Evolutionary conservation across 2,329 filamentous ascomycete species (phyloP).

Genomic region (Sporothrix sp.): DNA sequence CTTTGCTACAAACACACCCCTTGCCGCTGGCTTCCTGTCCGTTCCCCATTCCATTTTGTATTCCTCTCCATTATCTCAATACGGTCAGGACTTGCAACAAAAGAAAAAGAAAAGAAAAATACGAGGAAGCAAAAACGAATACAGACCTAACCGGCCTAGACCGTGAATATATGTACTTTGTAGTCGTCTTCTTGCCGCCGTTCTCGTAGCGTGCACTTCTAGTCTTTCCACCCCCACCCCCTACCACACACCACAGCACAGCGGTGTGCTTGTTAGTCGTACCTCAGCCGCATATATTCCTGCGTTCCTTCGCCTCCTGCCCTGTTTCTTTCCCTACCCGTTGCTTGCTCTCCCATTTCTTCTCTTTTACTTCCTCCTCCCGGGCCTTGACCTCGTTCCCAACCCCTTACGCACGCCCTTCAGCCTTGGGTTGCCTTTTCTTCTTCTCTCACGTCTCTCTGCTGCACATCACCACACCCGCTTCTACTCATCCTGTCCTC

Average conservation of each 20-base stretch:
- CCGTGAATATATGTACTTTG: constrained; percentile 5
- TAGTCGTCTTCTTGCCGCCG: neutral
- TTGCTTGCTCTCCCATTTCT: neutral
- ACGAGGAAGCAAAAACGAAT: neutral
- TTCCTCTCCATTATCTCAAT: neutral
- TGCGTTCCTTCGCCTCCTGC: neutral
- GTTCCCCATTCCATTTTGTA: neutral
- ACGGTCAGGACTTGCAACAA: neutral
- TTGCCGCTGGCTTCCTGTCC: neutral
- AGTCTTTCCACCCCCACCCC: neutral
- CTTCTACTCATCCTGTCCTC: neutral
- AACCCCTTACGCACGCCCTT: neutral
- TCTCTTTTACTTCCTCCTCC: neutral
- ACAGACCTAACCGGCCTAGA: too few species aligned
- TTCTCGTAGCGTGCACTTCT: neutral
- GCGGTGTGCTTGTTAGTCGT: too few species aligned
- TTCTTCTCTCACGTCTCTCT: neutral
- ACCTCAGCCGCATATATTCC: constrained; percentile 1
- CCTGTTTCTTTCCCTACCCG: neutral
- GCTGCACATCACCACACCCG: neutral
- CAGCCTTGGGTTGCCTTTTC: neutral
- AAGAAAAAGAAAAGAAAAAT: neutral
- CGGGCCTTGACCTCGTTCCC: too few species aligned
- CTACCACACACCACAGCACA: too few species aligned
- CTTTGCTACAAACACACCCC: constrained; percentile 1